Evolutionary conservation across 306 rosid genomes (phyloP).

Genomic region (Canavalia gladiata): DNA sequence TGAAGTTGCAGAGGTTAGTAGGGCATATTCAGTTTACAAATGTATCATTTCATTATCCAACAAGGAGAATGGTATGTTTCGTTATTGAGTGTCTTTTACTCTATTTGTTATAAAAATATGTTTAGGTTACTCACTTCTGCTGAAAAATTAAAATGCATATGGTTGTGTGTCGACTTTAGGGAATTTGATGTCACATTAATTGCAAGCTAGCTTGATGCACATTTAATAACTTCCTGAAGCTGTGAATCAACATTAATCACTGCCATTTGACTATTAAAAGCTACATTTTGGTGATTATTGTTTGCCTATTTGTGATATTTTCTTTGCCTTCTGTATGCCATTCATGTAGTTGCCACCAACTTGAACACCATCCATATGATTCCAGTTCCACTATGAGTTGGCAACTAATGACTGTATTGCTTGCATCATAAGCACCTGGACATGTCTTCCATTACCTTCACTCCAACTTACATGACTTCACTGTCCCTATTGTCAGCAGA

Average conservation of each 20-base stretch:
- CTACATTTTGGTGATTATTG: not conserved
- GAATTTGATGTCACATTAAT: not conserved
- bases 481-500: not conserved
- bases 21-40: constrained; percentile 76
- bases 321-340: constrained; percentile 10
- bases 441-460: not conserved
- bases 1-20: constrained; percentile 62
- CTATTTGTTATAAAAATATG: constrained; percentile 16
- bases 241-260: too few relatives aligned
- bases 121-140: constrained; percentile 8
- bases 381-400: not conserved
- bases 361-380: not conserved
- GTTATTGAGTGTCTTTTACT: constrained; percentile 14
- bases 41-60: constrained; percentile 75
- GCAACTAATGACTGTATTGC: constrained; percentile 1
- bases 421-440: too few relatives aligned
- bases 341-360: constrained; percentile 1
- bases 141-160: not conserved
- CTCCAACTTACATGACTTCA: not conserved
- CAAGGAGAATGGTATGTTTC: constrained; percentile 59
- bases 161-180: not conserved
- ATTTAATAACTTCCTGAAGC: not conserved
- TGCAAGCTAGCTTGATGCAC: not conserved
- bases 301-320: not conserved
- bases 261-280: not conserved